Percentiles rank a stretch among this genome's conserved stretches.
These are phyloP conservation scores for Tanacetum coccineum DNA, from an alignment of 129 eudicot species.

Conservation along the genomic window DNA sequence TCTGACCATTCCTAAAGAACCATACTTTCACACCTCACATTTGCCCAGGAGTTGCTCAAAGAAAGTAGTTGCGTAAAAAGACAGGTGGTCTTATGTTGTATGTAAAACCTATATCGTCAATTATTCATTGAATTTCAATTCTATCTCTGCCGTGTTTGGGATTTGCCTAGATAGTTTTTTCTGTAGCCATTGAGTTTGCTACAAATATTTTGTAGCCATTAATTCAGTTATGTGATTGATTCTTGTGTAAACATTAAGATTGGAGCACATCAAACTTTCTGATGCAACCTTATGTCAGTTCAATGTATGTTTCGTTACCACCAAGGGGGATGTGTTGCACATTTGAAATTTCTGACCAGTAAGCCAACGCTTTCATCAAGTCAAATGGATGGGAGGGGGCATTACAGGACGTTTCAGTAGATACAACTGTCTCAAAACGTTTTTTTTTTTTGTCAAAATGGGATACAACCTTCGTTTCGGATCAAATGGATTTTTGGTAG, in stretches of 20 bases:
- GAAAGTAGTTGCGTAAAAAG: constrained; percentile 23
- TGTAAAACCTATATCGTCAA: constrained; percentile 35
- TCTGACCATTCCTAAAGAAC: constrained; percentile 48
- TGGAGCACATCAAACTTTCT: not conserved
- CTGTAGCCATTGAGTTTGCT: constrained; percentile 21
- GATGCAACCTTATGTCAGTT: not conserved
- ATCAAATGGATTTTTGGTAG: too few relatives aligned
- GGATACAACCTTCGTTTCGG: too few relatives aligned
- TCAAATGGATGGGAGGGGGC: too few relatives aligned
- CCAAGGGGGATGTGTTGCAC: too few relatives aligned
- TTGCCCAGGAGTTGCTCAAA: constrained; percentile 41
- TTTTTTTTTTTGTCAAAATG: too few relatives aligned
- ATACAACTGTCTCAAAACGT: too few relatives aligned
- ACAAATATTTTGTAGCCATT: constrained; percentile 26
- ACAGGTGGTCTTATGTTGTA: constrained; percentile 17
- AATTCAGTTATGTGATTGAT: not conserved
- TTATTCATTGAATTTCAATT: constrained; percentile 37
- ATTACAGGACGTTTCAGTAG: too few relatives aligned
- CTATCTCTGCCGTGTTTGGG: not conserved
- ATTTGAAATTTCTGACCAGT: too few relatives aligned
- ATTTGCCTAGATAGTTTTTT: not conserved
- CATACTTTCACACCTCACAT: constrained; percentile 55
- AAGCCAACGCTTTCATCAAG: too few relatives aligned
- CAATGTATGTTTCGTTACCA: too few relatives aligned
- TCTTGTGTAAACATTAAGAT: not conserved